Evolutionary conservation across 2,329 filamentous ascomycete species (phyloP), one percentile per base, ranked within the genome.

Genomic region (Myriosclerotinia curreyana): DNA sequence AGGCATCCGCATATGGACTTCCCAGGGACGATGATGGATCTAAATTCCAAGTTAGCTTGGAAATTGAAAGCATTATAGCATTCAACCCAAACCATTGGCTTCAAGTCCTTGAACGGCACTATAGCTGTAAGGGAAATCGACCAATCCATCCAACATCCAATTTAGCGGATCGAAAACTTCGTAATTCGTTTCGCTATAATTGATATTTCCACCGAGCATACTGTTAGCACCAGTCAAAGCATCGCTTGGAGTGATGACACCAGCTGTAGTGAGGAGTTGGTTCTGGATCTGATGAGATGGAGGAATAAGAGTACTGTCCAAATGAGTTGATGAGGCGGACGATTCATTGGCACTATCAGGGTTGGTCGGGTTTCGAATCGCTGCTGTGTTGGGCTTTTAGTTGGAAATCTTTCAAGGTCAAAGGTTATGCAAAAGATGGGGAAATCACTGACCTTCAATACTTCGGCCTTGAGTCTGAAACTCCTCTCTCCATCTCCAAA

Each of bases 91-190:
- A 6, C 69, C 69, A 64, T 71, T 73, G 22, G 76, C 68, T 67
- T 81, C 80, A 64, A 82, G 72, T 4, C 79, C 79, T 40, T 79
- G 77, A 64, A 80, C 74, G 66, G 88, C 84, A 46, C 82, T 80
- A 71, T 84, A 88, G 14, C 81, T 82, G 73, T 88, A 92, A 68
- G 90, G 91, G 74, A 94, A 89, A 74, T 93, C 90, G 66, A 95
- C 81, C 42, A 94, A 81, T 17, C 91, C 91, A 75, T 97, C 93
- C 66, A 97, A 80, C 81, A 96, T 92, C 93, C 93, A 97, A 75
- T 94, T 91, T 71, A 96, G 82, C 0, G 93, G 91, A 76, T 96
- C 92, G 73, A 96, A 96, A 67, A 96, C 91, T 75, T 96, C 91
- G 75, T 92, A 92, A 71, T 86, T 89, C 12, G 85, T 84, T 63